Base-by-base conservation (phyloP, 345 rosid genomes). In the Brassica cretica region DNA sequence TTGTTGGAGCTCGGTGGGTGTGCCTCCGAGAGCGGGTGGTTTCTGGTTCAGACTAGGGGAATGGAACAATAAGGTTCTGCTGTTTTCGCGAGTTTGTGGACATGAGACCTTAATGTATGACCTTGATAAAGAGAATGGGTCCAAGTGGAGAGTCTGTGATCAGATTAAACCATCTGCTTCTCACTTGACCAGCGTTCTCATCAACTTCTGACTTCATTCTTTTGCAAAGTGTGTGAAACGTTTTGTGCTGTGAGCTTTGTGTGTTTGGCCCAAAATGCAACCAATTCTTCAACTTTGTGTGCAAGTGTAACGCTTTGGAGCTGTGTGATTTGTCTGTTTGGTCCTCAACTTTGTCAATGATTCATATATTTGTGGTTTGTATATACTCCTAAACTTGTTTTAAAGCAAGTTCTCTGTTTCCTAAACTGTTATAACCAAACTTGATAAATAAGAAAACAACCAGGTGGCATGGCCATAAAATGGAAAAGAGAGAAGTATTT, bases 11-110 rank as follows among this genome's bases (percentile, higher is more conserved):
- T 81, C 79, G 82, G 93, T 88, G 8, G 73, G 85, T 3, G 86
- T 90, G 72, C 98, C 98, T 4, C 82, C 85, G 74, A 79, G 92
- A 0, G 93, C 93, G 51, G 85, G 95, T 84, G 89, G 87, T 67
- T 94, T 94, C 53, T 78, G 82, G 78, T 60, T 73, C 51, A 85
- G 89, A 29, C 88, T 91, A 1, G 98, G 97, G 64, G 88, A 89
- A 64, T 78, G 88, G 66, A 89, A 83, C 3, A 78, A 88, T 16
- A 94, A 87, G 71, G 90, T 94, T 68, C 66, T 94, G 64, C 80
- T 94, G n/a, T 89, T 94, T 86, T 88, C 97, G 0, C 87, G 6
- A 78, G 88, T 69, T 86, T 66, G 82, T 73, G 77, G 77, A 18
- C 73, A 88, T 69, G 79, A 67, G 9, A 89, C 93, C 3, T 78